Percentiles rank a stretch among this genome's conserved stretches.
Evolutionary conservation across 1,284 basidiomycete species (phyloP).

Genomic region (Boletus sp.): DNA sequence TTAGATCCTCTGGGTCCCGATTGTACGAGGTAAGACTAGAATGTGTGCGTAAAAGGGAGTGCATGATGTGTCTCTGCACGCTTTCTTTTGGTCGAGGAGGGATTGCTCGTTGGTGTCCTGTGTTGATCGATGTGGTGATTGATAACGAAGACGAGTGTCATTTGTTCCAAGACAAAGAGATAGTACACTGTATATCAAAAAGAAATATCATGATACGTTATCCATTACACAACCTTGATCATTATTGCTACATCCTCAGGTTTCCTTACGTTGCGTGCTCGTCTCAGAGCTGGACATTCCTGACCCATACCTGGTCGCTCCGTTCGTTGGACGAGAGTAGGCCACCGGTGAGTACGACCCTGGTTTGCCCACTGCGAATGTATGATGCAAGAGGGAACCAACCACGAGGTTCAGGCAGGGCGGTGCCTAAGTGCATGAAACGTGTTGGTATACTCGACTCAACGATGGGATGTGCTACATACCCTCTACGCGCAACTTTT

Average conservation of each 20-base stretch:
- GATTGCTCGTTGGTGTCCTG: too few species aligned
- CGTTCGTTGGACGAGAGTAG: constrained; percentile 18
- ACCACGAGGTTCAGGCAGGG: constrained; percentile 23
- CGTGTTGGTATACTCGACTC: not conserved
- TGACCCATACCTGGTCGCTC: not conserved
- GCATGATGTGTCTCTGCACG: too few species aligned
- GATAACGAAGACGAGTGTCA: too few species aligned
- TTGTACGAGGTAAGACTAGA: too few species aligned
- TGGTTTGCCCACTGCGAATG: constrained; percentile 20
- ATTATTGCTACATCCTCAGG: not conserved
- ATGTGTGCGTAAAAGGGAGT: too few species aligned
- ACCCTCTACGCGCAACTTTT: constrained; percentile 24
- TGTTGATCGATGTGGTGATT: too few species aligned
- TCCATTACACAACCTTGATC: not conserved
- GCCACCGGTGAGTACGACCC: constrained; percentile 31
- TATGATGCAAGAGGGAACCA: constrained; percentile 31
- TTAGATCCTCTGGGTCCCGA: too few species aligned
- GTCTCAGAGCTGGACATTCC: constrained; percentile 1
- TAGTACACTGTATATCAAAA: too few species aligned
- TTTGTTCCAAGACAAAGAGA: too few species aligned
- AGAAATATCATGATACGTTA: too few species aligned
- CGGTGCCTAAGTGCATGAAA: not conserved
- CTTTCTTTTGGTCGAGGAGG: too few species aligned
- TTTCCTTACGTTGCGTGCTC: not conserved
- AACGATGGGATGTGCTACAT: not conserved